phyloP scores from a whole-genome alignment of 495 filamentous ascomycete genomes.

The Tuber microsphaerosporum region DNA sequence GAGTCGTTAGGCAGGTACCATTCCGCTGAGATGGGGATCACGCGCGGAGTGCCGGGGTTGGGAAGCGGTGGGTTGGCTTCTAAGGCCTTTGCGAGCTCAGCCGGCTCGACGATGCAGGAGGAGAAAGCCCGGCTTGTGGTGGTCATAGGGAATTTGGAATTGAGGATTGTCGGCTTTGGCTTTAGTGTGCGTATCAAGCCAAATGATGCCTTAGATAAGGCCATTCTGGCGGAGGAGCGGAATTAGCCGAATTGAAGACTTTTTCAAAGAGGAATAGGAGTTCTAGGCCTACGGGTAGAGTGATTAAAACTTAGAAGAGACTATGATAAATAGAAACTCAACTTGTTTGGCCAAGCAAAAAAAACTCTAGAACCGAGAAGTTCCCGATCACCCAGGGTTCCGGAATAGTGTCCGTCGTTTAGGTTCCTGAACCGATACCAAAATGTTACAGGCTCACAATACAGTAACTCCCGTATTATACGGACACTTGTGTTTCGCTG shows the following conservation, averaged over 20 bases:
- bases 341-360: background rate
- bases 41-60: slow-evolving; percentile 68
- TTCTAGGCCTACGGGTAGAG: no score
- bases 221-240: background rate
- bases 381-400: background rate
- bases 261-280: background rate
- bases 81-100: slow-evolving; percentile 70
- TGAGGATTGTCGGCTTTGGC: background rate
- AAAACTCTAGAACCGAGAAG: background rate
- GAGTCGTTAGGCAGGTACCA: slow-evolving; percentile 95
- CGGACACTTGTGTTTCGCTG: no score
- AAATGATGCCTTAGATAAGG: background rate
- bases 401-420: no score
- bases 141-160: background rate
- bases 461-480: no score
- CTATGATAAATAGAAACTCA: background rate
- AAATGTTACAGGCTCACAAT: no score
- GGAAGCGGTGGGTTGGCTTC: slow-evolving; percentile 61
- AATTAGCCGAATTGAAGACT: background rate
- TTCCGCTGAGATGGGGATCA: slow-evolving; percentile 80
- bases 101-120: slow-evolving; percentile 76
- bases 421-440: no score
- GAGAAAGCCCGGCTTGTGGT: slow-evolving; percentile 45
- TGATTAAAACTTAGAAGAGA: background rate
- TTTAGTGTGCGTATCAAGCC: background rate